A percentile compares a stretch with the other conserved stretches of the same genome.
phyloP scores from a whole-genome alignment of 202 grass and related monocot species.

The Hordeum pubiflorum region DNA sequence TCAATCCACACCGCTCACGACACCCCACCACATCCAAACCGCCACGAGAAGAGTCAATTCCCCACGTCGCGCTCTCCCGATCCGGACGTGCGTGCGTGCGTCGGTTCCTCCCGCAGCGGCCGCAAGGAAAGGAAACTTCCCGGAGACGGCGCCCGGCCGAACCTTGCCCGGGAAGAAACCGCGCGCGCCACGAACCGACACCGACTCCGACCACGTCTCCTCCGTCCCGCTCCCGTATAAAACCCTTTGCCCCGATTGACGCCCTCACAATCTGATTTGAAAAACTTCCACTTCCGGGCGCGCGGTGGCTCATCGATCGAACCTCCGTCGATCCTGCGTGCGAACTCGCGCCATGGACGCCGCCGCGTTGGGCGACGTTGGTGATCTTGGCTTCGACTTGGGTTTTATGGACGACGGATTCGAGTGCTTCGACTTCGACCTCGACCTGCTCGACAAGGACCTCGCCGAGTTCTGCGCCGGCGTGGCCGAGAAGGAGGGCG shows the following conservation, averaged over 20 bases:
- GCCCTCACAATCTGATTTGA: not conserved
- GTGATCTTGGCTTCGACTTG: not conserved
- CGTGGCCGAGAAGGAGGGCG: not conserved
- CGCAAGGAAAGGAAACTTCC: not conserved
- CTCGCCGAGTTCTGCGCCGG: not conserved
- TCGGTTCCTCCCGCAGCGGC: not conserved
- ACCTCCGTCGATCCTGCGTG: not conserved
- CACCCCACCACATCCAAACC: not conserved
- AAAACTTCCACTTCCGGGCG: not conserved
- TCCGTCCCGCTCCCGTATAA: not conserved
- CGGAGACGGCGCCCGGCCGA: not conserved
- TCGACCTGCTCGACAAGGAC: not conserved
- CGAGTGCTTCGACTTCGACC: constrained; percentile 7
- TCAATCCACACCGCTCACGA: no score
- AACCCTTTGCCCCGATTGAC: not conserved
- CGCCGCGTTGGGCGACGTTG: not conserved
- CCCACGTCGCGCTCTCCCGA: not conserved
- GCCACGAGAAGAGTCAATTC: not conserved
- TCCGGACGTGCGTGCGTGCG: not conserved
- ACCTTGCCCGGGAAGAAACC: not conserved
- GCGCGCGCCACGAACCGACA: not conserved
- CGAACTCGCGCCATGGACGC: not conserved
- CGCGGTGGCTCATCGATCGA: not conserved
- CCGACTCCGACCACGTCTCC: not conserved
- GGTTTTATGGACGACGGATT: not conserved